These are phyloP conservation scores for Neurospora terricola DNA, from an alignment of 495 filamentous ascomycete genomes.

Conservation along the genomic window DNA sequence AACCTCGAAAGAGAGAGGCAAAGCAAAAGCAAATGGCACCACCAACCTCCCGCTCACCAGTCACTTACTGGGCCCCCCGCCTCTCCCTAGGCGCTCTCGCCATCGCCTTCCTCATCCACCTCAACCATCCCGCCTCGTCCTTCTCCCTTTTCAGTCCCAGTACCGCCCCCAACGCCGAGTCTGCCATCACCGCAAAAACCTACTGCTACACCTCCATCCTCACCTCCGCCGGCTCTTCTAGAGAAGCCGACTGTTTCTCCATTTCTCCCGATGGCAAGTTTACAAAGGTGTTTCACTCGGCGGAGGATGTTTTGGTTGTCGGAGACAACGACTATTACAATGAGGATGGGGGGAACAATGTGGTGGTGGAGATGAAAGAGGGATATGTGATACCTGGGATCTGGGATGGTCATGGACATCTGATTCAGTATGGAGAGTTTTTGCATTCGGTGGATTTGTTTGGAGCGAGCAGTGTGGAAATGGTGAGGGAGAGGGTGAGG, in stretches of 20 bases:
- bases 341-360: neutral
- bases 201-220: conserved; percentile 28
- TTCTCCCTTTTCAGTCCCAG: conserved; percentile 3
- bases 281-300: conserved; percentile 17
- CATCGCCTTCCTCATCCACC: conserved; percentile 9
- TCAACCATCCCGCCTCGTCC: conserved; percentile 5
- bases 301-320: neutral
- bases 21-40: neutral
- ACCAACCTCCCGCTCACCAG: neutral
- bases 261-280: conserved; percentile 25
- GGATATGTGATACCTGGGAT: conserved; percentile 49
- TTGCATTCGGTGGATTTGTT: conserved; percentile 50
- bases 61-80: conserved; percentile 11
- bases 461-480: conserved; percentile 38
- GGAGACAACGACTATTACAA: neutral
- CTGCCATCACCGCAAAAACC: conserved; percentile 10
- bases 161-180: neutral
- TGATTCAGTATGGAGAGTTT: conserved; percentile 55
- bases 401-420: conserved; percentile 57
- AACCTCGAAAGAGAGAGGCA: neutral
- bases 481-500: conserved; percentile 36
- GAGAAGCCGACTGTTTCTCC: conserved; percentile 32
- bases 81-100: conserved; percentile 13
- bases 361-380: neutral
- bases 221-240: conserved; percentile 5